These are phyloP conservation scores for Flaveria bidentis DNA, from an alignment of 129 eudicot species.

Conservation along the genomic window DNA sequence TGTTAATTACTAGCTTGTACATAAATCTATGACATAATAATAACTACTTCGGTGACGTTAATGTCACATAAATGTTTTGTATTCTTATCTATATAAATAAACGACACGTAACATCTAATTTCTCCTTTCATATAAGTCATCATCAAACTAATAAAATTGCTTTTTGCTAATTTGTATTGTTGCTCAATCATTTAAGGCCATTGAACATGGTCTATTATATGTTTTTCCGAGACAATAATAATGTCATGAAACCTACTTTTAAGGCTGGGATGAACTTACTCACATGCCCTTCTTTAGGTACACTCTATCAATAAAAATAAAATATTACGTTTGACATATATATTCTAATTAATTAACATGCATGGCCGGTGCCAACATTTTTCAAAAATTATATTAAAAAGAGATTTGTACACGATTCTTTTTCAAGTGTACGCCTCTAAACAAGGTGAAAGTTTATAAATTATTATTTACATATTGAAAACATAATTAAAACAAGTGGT, in stretches of 20 bases:
- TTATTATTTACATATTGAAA: too few species aligned
- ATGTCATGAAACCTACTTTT: slow-evolving; percentile 35
- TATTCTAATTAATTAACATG: slow-evolving; percentile 15
- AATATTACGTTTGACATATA: slow-evolving; percentile 5
- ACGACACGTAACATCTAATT: slow-evolving; percentile 13
- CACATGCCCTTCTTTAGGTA: slow-evolving; percentile 46
- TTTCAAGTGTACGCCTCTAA: too few species aligned
- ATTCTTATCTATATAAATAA: background rate
- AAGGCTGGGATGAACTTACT: slow-evolving; percentile 40
- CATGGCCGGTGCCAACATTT: slow-evolving; percentile 19
- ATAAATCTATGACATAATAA: background rate
- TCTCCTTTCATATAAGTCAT: background rate
- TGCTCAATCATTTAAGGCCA: slow-evolving; percentile 28
- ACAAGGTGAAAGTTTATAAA: too few species aligned
- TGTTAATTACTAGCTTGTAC: background rate
- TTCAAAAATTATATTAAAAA: background rate
- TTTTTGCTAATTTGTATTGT: slow-evolving; percentile 2
- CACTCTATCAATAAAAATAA: slow-evolving; percentile 25
- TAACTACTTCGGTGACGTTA: background rate
- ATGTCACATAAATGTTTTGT: background rate
- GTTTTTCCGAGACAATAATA: slow-evolving; percentile 27
- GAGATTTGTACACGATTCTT: background rate
- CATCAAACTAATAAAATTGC: background rate
- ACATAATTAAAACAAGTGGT: too few species aligned
- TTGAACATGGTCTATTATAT: slow-evolving; percentile 30